Conservation (phyloP, 805 yeast genomes). For the Saccharomycopsis fibuligera region DNA sequence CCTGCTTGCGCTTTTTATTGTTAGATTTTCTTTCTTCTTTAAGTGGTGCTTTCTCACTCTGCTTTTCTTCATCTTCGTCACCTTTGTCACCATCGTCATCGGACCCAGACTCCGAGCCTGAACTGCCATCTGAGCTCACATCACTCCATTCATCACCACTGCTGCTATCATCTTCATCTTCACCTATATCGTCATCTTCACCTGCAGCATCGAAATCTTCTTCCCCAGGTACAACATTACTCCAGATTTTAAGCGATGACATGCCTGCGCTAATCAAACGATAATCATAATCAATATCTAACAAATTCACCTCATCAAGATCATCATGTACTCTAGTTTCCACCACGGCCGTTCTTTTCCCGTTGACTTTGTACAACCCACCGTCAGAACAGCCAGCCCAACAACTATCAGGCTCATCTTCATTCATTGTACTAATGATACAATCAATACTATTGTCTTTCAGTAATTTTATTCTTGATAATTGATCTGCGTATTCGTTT, state of each 20-base stretch:
- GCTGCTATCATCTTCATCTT: neutral
- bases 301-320: slow-evolving; percentile 64
- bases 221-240: slow-evolving; percentile 26
- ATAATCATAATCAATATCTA: slow-evolving; percentile 79
- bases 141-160: neutral
- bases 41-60: slow-evolving; percentile 85
- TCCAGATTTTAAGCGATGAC: slow-evolving; percentile 79
- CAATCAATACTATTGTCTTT: slow-evolving; percentile 72
- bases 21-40: slow-evolving; percentile 22
- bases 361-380: slow-evolving; percentile 58
- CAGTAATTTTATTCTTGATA: slow-evolving; percentile 63
- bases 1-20: slow-evolving; percentile 19
- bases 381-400: slow-evolving; percentile 86
- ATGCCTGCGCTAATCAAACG: slow-evolving; percentile 78
- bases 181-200: slow-evolving; percentile 39
- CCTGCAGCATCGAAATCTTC: slow-evolving; percentile 22
- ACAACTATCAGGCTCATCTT: slow-evolving; percentile 40
- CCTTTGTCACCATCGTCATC: slow-evolving; percentile 25
- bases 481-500: slow-evolving; percentile 70
- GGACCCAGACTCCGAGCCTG: neutral
- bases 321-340: slow-evolving; percentile 63
- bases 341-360: slow-evolving; percentile 52
- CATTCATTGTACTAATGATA: slow-evolving; percentile 36
- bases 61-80: slow-evolving; percentile 94
- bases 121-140: no score